Conservation (phyloP, 2,329 filamentous ascomycete species). For the Colletotrichum sp. region DNA sequence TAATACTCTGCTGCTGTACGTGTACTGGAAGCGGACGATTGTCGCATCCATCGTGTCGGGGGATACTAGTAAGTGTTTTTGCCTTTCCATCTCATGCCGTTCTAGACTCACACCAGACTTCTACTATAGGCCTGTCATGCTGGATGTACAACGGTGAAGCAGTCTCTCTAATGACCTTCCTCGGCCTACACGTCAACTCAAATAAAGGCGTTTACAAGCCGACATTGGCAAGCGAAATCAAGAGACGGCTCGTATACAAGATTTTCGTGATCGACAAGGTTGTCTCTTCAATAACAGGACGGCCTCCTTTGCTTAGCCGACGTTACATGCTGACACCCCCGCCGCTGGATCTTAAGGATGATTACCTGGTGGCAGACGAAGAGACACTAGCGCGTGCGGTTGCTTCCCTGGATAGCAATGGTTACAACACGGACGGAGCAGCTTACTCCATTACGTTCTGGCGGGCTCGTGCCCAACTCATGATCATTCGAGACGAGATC, state of each 20-base stretch:
- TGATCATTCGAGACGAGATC: slow-evolving; percentile 61
- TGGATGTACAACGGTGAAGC: slow-evolving; percentile 43
- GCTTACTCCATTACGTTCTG: slow-evolving; percentile 49
- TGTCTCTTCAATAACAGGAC: slow-evolving; percentile 55
- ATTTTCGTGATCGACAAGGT: slow-evolving; percentile 55
- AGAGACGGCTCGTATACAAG: slow-evolving; percentile 36
- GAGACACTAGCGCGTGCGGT: slow-evolving; percentile 42
- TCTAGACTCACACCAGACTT: background rate
- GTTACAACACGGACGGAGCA: slow-evolving; percentile 55
- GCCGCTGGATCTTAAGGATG: slow-evolving; percentile 59
- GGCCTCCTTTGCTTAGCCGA: slow-evolving; percentile 57
- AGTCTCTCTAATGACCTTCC: slow-evolving; percentile 38
- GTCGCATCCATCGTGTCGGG: slow-evolving; percentile 42
- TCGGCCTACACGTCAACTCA: slow-evolving; percentile 36
- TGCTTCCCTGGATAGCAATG: slow-evolving; percentile 47
- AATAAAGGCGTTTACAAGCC: slow-evolving; percentile 31
- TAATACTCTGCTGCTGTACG: slow-evolving; percentile 43
- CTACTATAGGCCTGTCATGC: slow-evolving; percentile 33
- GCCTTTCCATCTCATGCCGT: rapidly evolving
- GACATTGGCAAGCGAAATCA: slow-evolving; percentile 39
- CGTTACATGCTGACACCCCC: slow-evolving; percentile 59
- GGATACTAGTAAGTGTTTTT: slow-evolving; percentile 40
- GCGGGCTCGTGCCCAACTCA: slow-evolving; percentile 52
- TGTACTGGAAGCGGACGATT: slow-evolving; percentile 37
- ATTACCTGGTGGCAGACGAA: slow-evolving; percentile 49